Evolutionary conservation across 352 stramenopile genomes (phyloP).

Genomic region (Thalassiosira oceanica): DNA sequence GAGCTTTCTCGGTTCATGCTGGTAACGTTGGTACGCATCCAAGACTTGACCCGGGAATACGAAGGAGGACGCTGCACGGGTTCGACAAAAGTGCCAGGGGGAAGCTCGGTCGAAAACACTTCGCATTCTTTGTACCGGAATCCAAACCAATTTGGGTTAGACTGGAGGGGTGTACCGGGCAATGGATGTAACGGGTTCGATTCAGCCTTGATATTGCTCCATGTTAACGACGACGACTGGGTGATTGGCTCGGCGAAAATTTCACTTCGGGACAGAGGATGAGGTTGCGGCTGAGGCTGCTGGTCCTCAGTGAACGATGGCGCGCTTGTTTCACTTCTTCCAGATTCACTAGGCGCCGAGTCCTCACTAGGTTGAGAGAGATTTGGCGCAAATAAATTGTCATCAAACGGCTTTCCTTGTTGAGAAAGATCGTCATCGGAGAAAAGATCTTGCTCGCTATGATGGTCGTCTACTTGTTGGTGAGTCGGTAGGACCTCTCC

Average conservation of each 20-base stretch:
- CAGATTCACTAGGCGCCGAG: no score
- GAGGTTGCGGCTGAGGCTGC: no score
- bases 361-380: slow-evolving; percentile 13
- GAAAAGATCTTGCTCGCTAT: slow-evolving; percentile 8
- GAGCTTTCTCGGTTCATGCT: slow-evolving; percentile 6
- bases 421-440: slow-evolving; percentile 23
- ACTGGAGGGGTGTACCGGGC: slow-evolving; percentile 13
- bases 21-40: slow-evolving; percentile 16
- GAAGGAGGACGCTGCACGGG: slow-evolving; percentile 47
- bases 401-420: no score
- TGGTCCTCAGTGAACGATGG: no score
- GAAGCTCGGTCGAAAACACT: background rate
- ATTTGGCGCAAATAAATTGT: slow-evolving; percentile 6
- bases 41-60: slow-evolving; percentile 41
- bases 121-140: slow-evolving; percentile 25
- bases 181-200: slow-evolving; percentile 22
- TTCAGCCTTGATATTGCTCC: no score
- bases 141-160: slow-evolving; percentile 31
- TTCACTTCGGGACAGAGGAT: no score
- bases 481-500: no score
- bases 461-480: slow-evolving; percentile 8
- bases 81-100: slow-evolving; percentile 27
- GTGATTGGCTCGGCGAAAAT: no score
- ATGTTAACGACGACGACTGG: no score
- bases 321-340: no score